A percentile compares a stretch with the other conserved stretches of the same genome.
Evolutionary conservation across 306 rosid genomes (phyloP).

Genomic region (Prinsepia uniflora): DNA sequence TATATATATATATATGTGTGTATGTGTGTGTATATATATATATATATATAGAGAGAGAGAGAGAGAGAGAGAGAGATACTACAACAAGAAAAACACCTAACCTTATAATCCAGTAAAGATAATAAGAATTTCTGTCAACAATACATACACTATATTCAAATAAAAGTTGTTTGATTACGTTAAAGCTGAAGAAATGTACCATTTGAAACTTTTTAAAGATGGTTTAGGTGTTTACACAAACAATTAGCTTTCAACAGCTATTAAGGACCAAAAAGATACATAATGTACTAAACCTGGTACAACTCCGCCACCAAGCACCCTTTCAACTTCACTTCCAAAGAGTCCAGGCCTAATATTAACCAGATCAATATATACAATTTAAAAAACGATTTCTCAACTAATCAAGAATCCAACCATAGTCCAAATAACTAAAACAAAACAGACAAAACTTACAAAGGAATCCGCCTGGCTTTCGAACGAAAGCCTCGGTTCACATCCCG

Average conservation of each 20-base stretch:
- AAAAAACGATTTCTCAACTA: not conserved
- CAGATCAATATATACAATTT: conserved; percentile 6
- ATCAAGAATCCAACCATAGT: not conserved
- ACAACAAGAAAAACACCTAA: not conserved
- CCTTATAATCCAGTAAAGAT: not conserved
- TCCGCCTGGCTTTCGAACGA: conserved; percentile 44
- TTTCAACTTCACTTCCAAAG: conserved; percentile 68
- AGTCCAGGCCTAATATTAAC: conserved; percentile 56
- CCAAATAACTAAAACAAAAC: not conserved
- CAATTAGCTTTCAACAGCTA: conserved; percentile 3
- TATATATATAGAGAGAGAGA: too few relatives aligned
- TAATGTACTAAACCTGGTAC: conserved; percentile 64
- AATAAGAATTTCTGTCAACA: not conserved
- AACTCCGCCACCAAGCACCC: conserved; percentile 93
- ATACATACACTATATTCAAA: not conserved
- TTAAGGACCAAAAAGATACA: not conserved
- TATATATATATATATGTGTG: too few relatives aligned
- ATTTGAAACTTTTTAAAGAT: not conserved
- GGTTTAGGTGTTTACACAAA: not conserved
- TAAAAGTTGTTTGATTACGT: not conserved
- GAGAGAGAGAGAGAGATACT: not conserved
- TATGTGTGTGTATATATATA: too few relatives aligned
- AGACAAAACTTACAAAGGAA: conserved; percentile 62
- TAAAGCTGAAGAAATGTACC: not conserved
- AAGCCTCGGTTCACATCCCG: conserved; percentile 65